phyloP scores from a whole-genome alignment of 2,329 filamentous ascomycete genomes.

The Aspergillus fructus region DNA sequence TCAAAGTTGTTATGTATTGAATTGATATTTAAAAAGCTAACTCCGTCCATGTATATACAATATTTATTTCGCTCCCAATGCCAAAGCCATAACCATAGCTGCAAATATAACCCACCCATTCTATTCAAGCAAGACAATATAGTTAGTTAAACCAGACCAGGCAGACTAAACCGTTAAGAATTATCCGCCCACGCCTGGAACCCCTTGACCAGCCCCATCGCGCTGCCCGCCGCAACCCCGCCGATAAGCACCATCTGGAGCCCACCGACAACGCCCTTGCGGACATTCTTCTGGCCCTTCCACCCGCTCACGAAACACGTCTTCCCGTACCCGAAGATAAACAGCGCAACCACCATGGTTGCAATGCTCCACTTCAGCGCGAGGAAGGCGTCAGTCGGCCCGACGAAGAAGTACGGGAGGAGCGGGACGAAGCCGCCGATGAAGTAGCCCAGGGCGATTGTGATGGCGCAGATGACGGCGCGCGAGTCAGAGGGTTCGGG shows the following conservation, averaged over 20 bases:
- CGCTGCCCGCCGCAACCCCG: conserved; percentile 39
- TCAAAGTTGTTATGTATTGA: too few species aligned
- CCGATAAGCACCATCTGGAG: conserved; percentile 43
- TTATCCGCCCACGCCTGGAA: conserved; percentile 34
- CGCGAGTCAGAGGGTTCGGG: conserved; percentile 40
- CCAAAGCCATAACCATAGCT: not conserved
- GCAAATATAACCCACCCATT: not conserved
- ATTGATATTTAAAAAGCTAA: not conserved
- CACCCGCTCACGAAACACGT: conserved; percentile 42
- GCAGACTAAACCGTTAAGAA: not conserved
- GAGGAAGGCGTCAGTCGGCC: conserved; percentile 79
- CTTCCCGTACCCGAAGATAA: conserved; percentile 54
- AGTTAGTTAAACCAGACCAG: not conserved
- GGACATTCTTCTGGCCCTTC: conserved; percentile 33
- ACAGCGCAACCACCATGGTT: conserved; percentile 50
- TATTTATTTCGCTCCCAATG: not conserved
- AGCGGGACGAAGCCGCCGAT: conserved; percentile 50
- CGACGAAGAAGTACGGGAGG: conserved; percentile 60
- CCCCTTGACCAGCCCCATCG: conserved; percentile 41
- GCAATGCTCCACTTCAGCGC: conserved; percentile 58
- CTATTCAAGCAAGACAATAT: not conserved
- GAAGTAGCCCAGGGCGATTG: conserved; percentile 43
- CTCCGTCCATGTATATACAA: not conserved
- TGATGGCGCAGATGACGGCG: conserved; percentile 38
- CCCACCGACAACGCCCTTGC: conserved; percentile 34